Evolutionary conservation across 306 rosid genomes (phyloP).

Genomic region (Luffa aegyptiaca): DNA sequence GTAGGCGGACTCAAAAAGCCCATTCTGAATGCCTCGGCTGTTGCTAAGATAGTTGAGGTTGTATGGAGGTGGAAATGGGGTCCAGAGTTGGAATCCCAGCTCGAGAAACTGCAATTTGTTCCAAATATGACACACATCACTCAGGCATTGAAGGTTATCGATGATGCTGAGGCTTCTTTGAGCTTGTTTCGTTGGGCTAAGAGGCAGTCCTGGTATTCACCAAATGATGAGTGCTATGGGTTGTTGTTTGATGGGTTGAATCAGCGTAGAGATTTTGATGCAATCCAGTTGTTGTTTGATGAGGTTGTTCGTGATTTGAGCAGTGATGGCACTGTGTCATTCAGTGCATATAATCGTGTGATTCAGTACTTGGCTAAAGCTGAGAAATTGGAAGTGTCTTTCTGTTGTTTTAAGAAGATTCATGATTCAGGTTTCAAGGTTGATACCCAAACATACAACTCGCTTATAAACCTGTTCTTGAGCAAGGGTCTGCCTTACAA

Average conservation of each 20-base stretch:
- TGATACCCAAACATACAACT: constrained; percentile 68
- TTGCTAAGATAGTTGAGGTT: constrained; percentile 81
- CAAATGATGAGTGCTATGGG: constrained; percentile 61
- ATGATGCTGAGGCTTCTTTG: constrained; percentile 51
- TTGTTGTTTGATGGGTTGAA: constrained; percentile 65
- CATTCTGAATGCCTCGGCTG: constrained; percentile 60
- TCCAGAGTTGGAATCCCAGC: constrained; percentile 85
- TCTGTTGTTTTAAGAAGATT: constrained; percentile 78
- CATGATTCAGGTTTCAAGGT: constrained; percentile 50
- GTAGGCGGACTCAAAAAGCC: constrained; percentile 72
- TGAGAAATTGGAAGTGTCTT: constrained; percentile 78
- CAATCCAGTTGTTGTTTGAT: constrained; percentile 68
- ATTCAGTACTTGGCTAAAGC: constrained; percentile 80
- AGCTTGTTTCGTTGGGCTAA: constrained; percentile 88
- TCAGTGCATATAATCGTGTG: constrained; percentile 54
- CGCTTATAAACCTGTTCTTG: constrained; percentile 65
- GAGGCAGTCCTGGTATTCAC: constrained; percentile 77
- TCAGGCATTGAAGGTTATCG: constrained; percentile 58
- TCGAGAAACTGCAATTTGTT: constrained; percentile 75
- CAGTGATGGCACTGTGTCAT: constrained; percentile 30
- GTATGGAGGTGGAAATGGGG: constrained; percentile 98
- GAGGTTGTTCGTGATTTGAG: constrained; percentile 69
- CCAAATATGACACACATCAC: constrained; percentile 66
- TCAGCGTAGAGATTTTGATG: constrained; percentile 58
- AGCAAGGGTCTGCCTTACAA: constrained; percentile 88